phyloP scores from a whole-genome alignment of 768 basidiomycete genomes.

The Gautieria morchelliformis region DNA sequence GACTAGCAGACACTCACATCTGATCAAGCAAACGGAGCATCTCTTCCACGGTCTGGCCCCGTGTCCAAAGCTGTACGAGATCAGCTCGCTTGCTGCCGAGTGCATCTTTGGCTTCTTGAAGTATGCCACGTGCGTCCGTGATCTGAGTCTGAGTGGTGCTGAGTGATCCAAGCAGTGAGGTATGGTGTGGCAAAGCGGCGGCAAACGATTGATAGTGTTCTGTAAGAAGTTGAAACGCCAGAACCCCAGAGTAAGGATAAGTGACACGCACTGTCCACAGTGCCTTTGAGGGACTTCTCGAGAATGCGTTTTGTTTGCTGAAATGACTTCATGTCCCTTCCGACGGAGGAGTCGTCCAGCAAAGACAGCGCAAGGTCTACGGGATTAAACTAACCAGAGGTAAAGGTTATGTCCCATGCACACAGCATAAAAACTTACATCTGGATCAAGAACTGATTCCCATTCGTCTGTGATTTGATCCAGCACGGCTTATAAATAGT shows the following conservation, averaged over 20 bases:
- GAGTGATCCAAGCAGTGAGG: slow-evolving; percentile 65
- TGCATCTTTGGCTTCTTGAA: slow-evolving; percentile 73
- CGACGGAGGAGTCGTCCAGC: slow-evolving; percentile 63
- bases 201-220: slow-evolving; percentile 93
- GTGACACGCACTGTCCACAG: slow-evolving; percentile 67
- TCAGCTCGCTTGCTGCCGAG: slow-evolving; percentile 79
- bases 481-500: slow-evolving; percentile 49
- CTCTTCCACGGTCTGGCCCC: slow-evolving; percentile 87
- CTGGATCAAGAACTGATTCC: slow-evolving; percentile 77
- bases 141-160: slow-evolving; percentile 67
- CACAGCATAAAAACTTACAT: slow-evolving; percentile 38
- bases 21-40: slow-evolving; percentile 93
- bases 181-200: slow-evolving; percentile 86
- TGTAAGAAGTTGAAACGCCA: slow-evolving; percentile 22
- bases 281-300: slow-evolving; percentile 73
- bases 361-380: slow-evolving; percentile 89
- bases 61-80: slow-evolving; percentile 80
- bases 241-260: slow-evolving; percentile 9
- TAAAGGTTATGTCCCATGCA: slow-evolving; percentile 1
- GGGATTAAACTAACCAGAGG: slow-evolving; percentile 66
- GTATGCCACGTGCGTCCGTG: slow-evolving; percentile 51
- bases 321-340: slow-evolving; percentile 73
- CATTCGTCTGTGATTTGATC: slow-evolving; percentile 84
- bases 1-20: slow-evolving; percentile 50
- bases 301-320: slow-evolving; percentile 66